Percentiles rank a stretch among this genome's conserved stretches.
Conservation (phyloP, 2,329 filamentous ascomycete species). For the Alternaria hordeiaustralica region DNA sequence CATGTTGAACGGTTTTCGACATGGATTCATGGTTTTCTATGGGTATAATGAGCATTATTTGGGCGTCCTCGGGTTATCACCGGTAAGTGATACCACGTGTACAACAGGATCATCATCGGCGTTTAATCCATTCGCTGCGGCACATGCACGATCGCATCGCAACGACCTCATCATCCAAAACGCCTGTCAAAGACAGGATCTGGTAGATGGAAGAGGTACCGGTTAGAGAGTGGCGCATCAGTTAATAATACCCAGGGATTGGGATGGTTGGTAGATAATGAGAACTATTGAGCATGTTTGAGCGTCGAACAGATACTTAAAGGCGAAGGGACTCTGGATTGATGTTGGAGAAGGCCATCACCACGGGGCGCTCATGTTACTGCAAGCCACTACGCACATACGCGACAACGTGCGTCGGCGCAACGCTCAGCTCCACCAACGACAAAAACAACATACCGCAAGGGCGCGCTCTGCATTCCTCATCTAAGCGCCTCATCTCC, state of each 20-base stretch:
- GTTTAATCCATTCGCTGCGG: background rate
- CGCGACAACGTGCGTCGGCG: background rate
- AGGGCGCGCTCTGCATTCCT: background rate
- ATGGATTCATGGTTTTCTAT: background rate
- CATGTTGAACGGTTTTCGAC: background rate
- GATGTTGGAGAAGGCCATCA: background rate
- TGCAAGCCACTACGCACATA: background rate
- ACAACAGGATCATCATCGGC: background rate
- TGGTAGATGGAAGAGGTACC: background rate
- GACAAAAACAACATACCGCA: background rate
- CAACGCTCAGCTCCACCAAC: background rate
- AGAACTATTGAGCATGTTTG: conserved; percentile 3
- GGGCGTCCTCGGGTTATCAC: background rate
- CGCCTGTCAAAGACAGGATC: background rate
- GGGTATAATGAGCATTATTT: background rate
- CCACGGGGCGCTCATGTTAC: background rate
- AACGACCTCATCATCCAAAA: background rate
- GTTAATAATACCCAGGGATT: background rate
- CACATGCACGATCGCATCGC: background rate
- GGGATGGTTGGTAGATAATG: background rate
- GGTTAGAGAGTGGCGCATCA: background rate
- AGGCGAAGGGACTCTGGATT: background rate
- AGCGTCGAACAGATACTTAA: background rate
- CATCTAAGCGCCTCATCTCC: background rate
- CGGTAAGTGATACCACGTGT: background rate